Evolutionary conservation across 2,329 filamentous ascomycete species (phyloP), one percentile per base, ranked within the genome.

Genomic region (Xylaria sp.): DNA sequence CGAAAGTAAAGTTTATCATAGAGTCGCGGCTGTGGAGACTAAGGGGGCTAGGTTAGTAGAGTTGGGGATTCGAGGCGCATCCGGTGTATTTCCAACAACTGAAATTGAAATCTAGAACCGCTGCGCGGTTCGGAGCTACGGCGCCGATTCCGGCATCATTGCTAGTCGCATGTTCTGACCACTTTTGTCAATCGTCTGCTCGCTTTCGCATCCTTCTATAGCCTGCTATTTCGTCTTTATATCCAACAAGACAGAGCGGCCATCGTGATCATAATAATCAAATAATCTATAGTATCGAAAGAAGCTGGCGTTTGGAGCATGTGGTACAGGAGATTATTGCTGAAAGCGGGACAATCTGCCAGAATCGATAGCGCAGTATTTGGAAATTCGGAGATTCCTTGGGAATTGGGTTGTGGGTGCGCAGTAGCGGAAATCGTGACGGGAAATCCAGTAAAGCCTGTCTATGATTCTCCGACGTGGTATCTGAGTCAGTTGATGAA

Each of bases 401-500:
- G 37, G 7, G 42, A 49, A 4, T n/a, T 49, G 33, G 42, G 15
- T 38, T 14, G 15, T 11, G 15, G 11, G 40, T 4, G 40, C 12
- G 28, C 9, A 31, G 7, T 3, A 43, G 40, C 19, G 12, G 33
- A 49, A 42, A 8, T 2, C n/a, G 11, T 1, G 23, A 17, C 15
- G 33, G 2, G 21, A 54, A 40, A n/a, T 12, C 19, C 38, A 14
- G 15, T 17, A 31, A 47, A 31, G 28, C 4, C 9, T 31, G 28
- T 31, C 28, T 4, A 31, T 31, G 28, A 9, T 31, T 31, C 28
- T 31, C 4, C 42, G 42, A 49, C 23, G 46, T 49, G 2, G 33
- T 42, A 42, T 47, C 33, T 55, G 43, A 63, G 19, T 55, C 37
- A 23, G 55, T 50, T 6, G 19, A 25, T 4, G 42, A 42, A 57